Evolutionary conservation across 78 protist species (phyloP).

Genomic region (Anaeramoeba flamelloides): DNA sequence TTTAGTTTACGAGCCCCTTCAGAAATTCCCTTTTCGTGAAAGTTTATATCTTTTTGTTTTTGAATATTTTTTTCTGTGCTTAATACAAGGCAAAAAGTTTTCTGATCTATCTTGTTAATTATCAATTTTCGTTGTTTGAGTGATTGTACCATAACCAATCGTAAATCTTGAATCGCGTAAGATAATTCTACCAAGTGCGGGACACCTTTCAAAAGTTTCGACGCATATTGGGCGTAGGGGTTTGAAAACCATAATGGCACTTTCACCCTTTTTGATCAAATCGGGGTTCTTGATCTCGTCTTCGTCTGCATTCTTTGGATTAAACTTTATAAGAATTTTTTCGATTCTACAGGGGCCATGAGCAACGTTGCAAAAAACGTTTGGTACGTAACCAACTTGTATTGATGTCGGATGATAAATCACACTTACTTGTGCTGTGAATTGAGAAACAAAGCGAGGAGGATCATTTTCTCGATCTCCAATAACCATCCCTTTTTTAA

Average conservation of each 20-base stretch:
- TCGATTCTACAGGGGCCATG: not conserved
- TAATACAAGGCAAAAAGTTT: no score
- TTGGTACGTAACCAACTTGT: constrained; percentile 7
- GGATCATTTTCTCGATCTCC: not conserved
- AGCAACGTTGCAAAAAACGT: not conserved
- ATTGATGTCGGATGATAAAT: not conserved
- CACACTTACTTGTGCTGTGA: not conserved
- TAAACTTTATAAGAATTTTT: not conserved
- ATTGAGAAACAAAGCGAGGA: not conserved
- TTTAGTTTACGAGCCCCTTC: no score
- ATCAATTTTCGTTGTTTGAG: no score
- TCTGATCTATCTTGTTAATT: no score
- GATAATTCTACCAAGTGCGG: constrained; percentile 57
- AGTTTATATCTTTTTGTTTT: no score
- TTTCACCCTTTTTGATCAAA: constrained; percentile 1
- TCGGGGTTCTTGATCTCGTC: not conserved
- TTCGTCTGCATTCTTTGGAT: constrained; percentile 6
- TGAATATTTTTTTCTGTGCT: no score
- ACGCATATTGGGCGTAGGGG: constrained; percentile 8
- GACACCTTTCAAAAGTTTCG: not conserved
- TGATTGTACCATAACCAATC: no score
- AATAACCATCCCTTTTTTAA: no score
- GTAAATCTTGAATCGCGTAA: constrained; percentile 85
- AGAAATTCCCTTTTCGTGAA: no score
- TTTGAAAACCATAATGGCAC: constrained; percentile 1